A percentile compares a stretch with the other conserved stretches of the same genome.
Evolutionary conservation across 495 filamentous ascomycete species (phyloP).

Genomic region (Pseudomonodictys pantanalensis): DNA sequence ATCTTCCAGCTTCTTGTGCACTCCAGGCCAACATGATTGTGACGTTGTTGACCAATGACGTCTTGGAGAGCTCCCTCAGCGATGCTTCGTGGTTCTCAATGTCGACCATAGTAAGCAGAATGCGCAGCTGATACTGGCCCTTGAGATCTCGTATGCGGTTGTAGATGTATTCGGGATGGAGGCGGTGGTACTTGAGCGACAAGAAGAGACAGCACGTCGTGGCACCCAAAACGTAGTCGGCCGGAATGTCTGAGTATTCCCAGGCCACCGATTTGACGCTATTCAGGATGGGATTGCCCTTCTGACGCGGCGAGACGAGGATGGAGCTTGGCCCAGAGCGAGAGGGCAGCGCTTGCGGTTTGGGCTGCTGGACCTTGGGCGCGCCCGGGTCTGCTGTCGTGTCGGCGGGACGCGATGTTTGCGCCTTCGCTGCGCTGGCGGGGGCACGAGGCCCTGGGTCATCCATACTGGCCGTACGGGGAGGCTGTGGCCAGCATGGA

Average conservation of each 20-base stretch:
- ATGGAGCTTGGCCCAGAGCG: slow-evolving; percentile 72
- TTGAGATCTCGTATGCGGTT: slow-evolving; percentile 77
- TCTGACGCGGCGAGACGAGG: slow-evolving; percentile 80
- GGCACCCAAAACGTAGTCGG: slow-evolving; percentile 83
- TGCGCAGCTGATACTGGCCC: slow-evolving; percentile 76
- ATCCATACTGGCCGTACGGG: slow-evolving; percentile 26
- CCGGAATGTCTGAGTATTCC: slow-evolving; percentile 93
- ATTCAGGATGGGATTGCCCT: slow-evolving; percentile 90
- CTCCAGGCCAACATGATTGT: slow-evolving; percentile 93
- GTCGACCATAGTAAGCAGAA: slow-evolving; percentile 88
- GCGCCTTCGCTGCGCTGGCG: slow-evolving; percentile 25
- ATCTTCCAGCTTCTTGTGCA: slow-evolving; percentile 85
- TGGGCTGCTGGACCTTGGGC: slow-evolving; percentile 76
- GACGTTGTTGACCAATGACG: slow-evolving; percentile 83
- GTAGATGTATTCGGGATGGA: slow-evolving; percentile 98
- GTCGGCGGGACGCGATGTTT: slow-evolving; percentile 31
- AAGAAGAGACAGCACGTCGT: slow-evolving; percentile 93
- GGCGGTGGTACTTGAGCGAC: slow-evolving; percentile 92
- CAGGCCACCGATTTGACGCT: slow-evolving; percentile 79
- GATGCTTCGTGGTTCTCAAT: slow-evolving; percentile 80
- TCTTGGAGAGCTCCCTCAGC: slow-evolving; percentile 81
- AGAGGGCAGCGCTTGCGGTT: slow-evolving; percentile 72
- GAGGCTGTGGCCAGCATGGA: slow-evolving; percentile 12
- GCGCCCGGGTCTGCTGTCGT: slow-evolving; percentile 22
- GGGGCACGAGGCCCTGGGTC: slow-evolving; percentile 32